Evolutionary conservation across 1,284 basidiomycete species (phyloP), one percentile per base, ranked within the genome.

Genomic region (Ganoderma lingzhi): DNA sequence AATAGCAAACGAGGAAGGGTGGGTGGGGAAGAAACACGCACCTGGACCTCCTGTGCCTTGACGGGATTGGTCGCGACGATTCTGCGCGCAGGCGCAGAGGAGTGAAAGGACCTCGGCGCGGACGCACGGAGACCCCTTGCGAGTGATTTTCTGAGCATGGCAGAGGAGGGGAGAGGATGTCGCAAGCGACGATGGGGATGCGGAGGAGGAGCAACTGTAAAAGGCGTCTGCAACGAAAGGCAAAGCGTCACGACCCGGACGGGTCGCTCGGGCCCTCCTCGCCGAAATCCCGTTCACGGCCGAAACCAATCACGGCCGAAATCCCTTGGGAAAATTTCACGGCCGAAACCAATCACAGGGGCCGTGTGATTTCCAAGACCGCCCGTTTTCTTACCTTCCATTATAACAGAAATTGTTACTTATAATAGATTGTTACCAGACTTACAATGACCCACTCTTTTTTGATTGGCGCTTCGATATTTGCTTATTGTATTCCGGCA

Each of bases 1-100:
- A 44, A 64, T 63, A 35, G 56, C 64, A 59, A 64, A 37, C 55
- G n/a, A 56, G 19, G 19, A 6, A 8, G 45, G 41, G 14, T 19
- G 23, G 3, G 23, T 48, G 64, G 68, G 65, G 68, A 70, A 63
- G 69, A 71, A 39, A 59, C 53, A 76, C 80, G 53, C 77, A 91
- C 94, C 85, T 91, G 87, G 78, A 92, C 93, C 82, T 96, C 91
- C 82, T 96, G 88, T 37, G 95, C 95, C 79, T 90, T 93, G 72
- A 93, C 86, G 37, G 95, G 93, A 78, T 89, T 93, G 55, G 92
- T 92, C 55, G 90, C 89, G 71, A 91, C 90, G 76, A 96, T 86
- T 77, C 86, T 88, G 70, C 84, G 82, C 32, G 85, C 86, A 58
- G 87, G 81, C 14, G 87, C 80, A 8, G 93, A 89, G 3, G 87